Percentiles rank a stretch among this genome's conserved stretches.
These are phyloP conservation scores for Gossypium schwendimanii DNA, from an alignment of 441 rosid species.

Conservation along the genomic window DNA sequence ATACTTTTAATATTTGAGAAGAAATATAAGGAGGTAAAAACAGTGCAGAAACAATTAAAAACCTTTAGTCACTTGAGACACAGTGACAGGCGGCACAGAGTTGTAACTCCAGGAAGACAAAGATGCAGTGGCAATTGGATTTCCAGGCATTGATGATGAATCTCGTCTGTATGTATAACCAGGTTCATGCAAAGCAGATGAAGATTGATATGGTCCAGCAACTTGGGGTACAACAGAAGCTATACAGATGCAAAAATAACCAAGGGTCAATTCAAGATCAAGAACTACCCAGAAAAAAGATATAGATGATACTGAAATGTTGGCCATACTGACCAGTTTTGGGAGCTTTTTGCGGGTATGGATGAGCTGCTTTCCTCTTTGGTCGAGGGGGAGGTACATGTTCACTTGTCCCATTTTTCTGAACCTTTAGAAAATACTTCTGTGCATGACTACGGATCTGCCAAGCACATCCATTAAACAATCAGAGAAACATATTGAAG, in stretches of 20 bases:
- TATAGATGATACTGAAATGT: not conserved
- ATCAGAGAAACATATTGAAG: conserved; percentile 9
- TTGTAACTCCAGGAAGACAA: conserved; percentile 45
- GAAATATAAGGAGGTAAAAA: not conserved
- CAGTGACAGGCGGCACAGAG: conserved; percentile 24
- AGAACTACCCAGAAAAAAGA: not conserved
- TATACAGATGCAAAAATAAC: conserved; percentile 17
- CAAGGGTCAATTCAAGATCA: conserved; percentile 12
- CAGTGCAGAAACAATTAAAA: conserved; percentile 5
- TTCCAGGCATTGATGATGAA: conserved; percentile 35
- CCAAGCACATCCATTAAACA: conserved; percentile 21
- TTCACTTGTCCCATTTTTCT: conserved; percentile 82
- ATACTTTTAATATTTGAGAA: not conserved
- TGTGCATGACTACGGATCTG: conserved; percentile 98
- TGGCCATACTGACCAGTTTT: conserved; percentile 38
- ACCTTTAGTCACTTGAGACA: conserved; percentile 44
- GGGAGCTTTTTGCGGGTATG: conserved; percentile 86
- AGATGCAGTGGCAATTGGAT: conserved; percentile 26
- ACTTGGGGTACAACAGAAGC: conserved; percentile 38
- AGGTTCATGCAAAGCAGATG: conserved; percentile 44
- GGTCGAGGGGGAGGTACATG: conserved; percentile 97
- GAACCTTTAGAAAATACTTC: conserved; percentile 85
- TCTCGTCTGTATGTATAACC: conserved; percentile 34
- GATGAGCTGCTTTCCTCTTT: conserved; percentile 88
- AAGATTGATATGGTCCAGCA: conserved; percentile 36